Base-by-base conservation (phyloP, 352 stramenopile genomes). In the Globisporangium acanthophoron region DNA sequence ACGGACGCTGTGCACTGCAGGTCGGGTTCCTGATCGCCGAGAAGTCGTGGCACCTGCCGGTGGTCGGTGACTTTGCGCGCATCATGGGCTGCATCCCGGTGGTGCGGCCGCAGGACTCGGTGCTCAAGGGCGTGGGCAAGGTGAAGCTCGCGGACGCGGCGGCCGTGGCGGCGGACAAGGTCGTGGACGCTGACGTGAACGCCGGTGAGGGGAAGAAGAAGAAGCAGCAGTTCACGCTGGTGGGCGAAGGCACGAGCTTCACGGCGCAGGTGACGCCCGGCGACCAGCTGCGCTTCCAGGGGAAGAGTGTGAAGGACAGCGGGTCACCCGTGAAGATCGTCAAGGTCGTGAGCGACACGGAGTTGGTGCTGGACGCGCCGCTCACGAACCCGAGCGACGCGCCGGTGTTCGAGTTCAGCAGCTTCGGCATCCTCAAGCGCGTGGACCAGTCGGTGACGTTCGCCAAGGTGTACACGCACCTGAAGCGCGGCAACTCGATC, bases 21-120 rank as follows among this genome's bases (percentile, higher is more conserved):
- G 70, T 98, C 41, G 95, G 90, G n/a, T 98, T 99, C 62, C 76
- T 99, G 39, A 98, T 99, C 55, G 97, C 97, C 7, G 96, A 99
- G 62, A 98, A 98, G 67, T 97, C 83, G 62, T 98, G 88, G 85
- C 87, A 98, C 49, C 69, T 91, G 49, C 82, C 87, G 0, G 87
- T 99, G 6, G 89, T 99, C 64, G 97, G 97, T 27, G 85, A 97
- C 67, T 87, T 99, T 59, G 90, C 92, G 5, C 92, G 87, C 63
- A 92, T 95, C 58, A 92, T 99, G 81, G 92, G 96, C 63, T 96
- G 88, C 61, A 98, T 99, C 45, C 97, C 97, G 0, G 96, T 99
- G 16, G 95, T 97, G 61, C 92, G 97, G 43, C 90, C 96, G 12
- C 97, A 99, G 71, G 97, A 98, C 62, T 86, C 78, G 16, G 88